Conservation (phyloP, 176 grass and related monocot genomes). For the Chrysopogon serrulatus region DNA sequence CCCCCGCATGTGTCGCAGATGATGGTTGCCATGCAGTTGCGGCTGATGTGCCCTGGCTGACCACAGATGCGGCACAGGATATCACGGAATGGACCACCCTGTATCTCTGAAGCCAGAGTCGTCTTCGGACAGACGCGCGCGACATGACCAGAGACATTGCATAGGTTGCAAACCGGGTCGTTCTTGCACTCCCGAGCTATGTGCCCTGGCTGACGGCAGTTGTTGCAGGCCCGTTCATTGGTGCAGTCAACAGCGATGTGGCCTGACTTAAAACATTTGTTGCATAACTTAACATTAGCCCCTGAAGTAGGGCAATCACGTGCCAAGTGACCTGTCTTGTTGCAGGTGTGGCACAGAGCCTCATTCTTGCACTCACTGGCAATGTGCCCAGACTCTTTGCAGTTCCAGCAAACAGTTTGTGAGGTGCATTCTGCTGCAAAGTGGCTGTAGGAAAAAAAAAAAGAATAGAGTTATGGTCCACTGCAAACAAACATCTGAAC, state of each 20-base stretch:
- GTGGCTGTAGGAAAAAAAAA: slow-evolving; percentile 46
- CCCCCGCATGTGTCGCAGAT: slow-evolving; percentile 90
- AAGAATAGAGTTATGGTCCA: background rate
- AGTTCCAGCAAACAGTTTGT: slow-evolving; percentile 86
- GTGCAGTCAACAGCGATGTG: slow-evolving; percentile 81
- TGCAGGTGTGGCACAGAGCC: slow-evolving; percentile 74
- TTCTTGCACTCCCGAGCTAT: slow-evolving; percentile 89
- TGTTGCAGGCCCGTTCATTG: slow-evolving; percentile 88
- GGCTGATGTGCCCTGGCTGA: slow-evolving; percentile 68
- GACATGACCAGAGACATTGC: slow-evolving; percentile 85
- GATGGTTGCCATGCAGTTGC: slow-evolving; percentile 58
- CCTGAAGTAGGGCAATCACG: slow-evolving; percentile 62
- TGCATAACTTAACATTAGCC: slow-evolving; percentile 60
- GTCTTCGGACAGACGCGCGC: slow-evolving; percentile 73
- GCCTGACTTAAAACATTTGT: slow-evolving; percentile 80
- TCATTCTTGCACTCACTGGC: slow-evolving; percentile 84
- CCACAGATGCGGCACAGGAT: slow-evolving; percentile 68
- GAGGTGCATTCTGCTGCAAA: slow-evolving; percentile 74
- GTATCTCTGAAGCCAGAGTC: slow-evolving; percentile 58
- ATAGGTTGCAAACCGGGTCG: slow-evolving; percentile 75
- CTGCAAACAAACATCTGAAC: slow-evolving; percentile 14
- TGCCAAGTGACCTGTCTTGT: slow-evolving; percentile 78
- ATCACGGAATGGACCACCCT: slow-evolving; percentile 39
- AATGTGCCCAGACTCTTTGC: slow-evolving; percentile 77
- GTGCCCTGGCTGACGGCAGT: slow-evolving; percentile 79